phyloP scores from a whole-genome alignment of 2,329 filamentous ascomycete genomes.

The Colletotrichum caudatum region DNA sequence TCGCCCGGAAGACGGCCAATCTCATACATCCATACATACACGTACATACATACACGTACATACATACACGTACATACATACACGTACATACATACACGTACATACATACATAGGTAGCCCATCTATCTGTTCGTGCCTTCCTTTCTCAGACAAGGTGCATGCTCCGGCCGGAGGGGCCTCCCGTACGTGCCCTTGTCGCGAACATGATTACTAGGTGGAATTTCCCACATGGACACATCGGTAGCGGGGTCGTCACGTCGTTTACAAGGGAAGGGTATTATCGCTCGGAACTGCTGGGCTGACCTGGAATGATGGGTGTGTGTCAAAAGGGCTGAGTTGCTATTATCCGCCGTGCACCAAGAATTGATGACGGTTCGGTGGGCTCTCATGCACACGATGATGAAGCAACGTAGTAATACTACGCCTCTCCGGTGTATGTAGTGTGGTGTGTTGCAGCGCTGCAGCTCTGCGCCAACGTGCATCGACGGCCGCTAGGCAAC shows the following conservation, averaged over 20 bases:
- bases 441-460: not conserved
- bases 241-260: not conserved
- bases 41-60: no score
- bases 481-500: not conserved
- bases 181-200: not conserved
- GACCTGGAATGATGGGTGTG: not conserved
- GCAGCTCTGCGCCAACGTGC: slow-evolving; percentile 25
- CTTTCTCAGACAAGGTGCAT: not conserved
- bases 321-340: not conserved
- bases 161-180: slow-evolving; percentile 1
- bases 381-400: not conserved
- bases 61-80: no score
- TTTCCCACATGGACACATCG: slow-evolving; percentile 6
- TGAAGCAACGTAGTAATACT: not conserved
- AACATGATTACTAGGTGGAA: slow-evolving; percentile 1
- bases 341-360: not conserved
- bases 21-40: no score
- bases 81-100: no score
- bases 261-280: not conserved
- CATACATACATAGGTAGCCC: no score
- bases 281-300: not conserved
- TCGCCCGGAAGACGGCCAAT: not conserved
- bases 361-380: not conserved
- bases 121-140: no score
- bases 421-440: slow-evolving; percentile 11